Base-by-base conservation (phyloP, 805 yeast genomes). In the Kuraishia ogatae region DNA sequence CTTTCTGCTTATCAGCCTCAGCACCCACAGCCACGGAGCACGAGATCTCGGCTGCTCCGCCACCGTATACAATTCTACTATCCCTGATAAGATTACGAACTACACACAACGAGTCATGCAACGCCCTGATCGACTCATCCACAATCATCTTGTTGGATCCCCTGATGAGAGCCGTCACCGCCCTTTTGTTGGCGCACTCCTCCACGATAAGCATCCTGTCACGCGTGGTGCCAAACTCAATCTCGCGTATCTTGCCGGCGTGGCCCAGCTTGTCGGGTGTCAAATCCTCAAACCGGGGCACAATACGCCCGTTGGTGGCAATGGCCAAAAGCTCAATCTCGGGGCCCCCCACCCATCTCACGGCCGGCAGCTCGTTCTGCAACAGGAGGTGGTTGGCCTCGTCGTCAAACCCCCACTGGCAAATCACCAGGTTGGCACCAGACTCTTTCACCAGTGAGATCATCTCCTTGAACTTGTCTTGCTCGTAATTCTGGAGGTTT, bases 401-500 rank as follows among this genome's bases (percentile, higher is more conserved):
- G 70, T 93, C 99, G 71, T 93, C 99, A 65, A 93, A 94, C 19
- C 99, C 99, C 99, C 99, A 93, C 75, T 93, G 99, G 74, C 99
- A 94, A 47, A 96, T 93, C 53, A 93, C 99, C 55, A 93, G 82
- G 70, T 92, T 93, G 28, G 99, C 98, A 48, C 98, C 98, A 0
- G 96, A 79, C 24, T 79, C 81, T 72, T 94, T 92, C 55, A 94
- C 96, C 59, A 78, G 74, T 57, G 85, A 78, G 57, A 94, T 91
- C 99, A 94, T 94, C 69, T 89, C 90, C 67, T 78, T 81, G 68
- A 94, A 94, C 70, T 90, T 91, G 60, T 86, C 84, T 62, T 87
- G 93, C 76, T 94, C 99, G 71, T 94, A 94, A 53, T 81, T 82
- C 75, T 96, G 99, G 67, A 94, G 80, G 59, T 83, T 86, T 70